Evolutionary conservation across 768 basidiomycete genomes (phyloP).

Genomic region (Kwoniella bestiolae): DNA sequence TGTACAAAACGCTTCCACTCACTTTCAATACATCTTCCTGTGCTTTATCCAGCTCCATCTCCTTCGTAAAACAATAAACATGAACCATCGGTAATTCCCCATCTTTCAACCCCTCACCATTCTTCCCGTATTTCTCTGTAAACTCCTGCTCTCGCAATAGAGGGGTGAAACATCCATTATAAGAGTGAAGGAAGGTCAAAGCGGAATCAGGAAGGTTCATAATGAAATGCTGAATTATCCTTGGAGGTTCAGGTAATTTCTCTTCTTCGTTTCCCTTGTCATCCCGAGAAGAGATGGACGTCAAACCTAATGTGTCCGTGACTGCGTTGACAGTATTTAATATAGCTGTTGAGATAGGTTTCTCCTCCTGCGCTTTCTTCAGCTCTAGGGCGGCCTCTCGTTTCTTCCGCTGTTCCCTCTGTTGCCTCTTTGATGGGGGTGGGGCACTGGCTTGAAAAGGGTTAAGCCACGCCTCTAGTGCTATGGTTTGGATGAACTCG

Average conservation of each 20-base stretch:
- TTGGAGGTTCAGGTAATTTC: conserved; percentile 33
- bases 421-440: conserved; percentile 60
- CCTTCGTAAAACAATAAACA: conserved; percentile 93
- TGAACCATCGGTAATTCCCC: conserved; percentile 84
- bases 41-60: conserved; percentile 70
- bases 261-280: neutral
- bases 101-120: conserved; percentile 55
- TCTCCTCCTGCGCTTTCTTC: neutral
- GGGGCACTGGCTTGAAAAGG: conserved; percentile 66
- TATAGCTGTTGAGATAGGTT: neutral
- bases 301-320: neutral
- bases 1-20: no score
- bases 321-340: neutral
- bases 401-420: conserved; percentile 44
- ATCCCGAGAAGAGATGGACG: neutral
- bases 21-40: conserved; percentile 81
- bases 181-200: conserved; percentile 84
- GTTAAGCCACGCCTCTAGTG: conserved; percentile 63
- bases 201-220: conserved; percentile 98
- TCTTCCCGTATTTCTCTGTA: conserved; percentile 57
- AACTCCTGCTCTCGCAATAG: conserved; percentile 56
- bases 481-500: conserved; percentile 73
- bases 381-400: neutral
- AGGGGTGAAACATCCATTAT: conserved; percentile 70
- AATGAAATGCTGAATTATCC: conserved; percentile 80